Evolutionary conservation across 306 rosid genomes (phyloP).

Genomic region (Cicer chorassanicum): DNA sequence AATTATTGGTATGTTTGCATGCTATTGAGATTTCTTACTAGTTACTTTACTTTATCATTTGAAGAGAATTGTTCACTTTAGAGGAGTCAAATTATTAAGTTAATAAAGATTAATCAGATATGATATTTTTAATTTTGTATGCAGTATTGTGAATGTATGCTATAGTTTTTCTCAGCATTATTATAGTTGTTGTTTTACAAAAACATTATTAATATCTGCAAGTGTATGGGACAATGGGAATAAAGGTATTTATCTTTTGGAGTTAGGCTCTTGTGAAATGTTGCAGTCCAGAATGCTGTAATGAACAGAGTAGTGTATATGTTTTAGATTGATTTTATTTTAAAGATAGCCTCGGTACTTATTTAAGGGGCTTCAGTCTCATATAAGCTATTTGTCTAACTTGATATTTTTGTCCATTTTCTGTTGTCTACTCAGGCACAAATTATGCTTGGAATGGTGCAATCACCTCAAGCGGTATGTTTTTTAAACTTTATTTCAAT

Average conservation of each 20-base stretch:
- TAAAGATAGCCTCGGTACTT: neutral
- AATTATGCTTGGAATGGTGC: slow-evolving; percentile 99
- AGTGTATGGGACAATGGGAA: neutral
- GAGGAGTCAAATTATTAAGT: neutral
- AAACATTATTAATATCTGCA: slow-evolving; percentile 16
- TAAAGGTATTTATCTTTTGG: neutral
- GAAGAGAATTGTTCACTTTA: neutral
- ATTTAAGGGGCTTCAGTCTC: neutral
- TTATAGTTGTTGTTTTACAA: slow-evolving; percentile 20
- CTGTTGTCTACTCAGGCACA: slow-evolving; percentile 72
- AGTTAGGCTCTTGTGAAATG: no score
- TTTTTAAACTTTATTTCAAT: slow-evolving; percentile 29
- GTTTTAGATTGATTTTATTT: slow-evolving; percentile 10
- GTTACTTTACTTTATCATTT: neutral
- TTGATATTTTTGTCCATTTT: slow-evolving; percentile 33
- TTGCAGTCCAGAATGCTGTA: neutral
- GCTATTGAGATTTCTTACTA: no score
- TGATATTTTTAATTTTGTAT: neutral
- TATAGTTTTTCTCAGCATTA: slow-evolving; percentile 19
- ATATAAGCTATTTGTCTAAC: slow-evolving; percentile 27
- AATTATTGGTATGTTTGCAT: no score
- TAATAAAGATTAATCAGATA: neutral
- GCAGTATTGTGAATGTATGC: neutral
- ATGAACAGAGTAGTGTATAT: slow-evolving; percentile 18
- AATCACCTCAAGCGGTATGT: slow-evolving; percentile 77